These are phyloP conservation scores for Kodamaea nitidulidarum DNA, from an alignment of 805 yeast species.

Conservation along the genomic window DNA sequence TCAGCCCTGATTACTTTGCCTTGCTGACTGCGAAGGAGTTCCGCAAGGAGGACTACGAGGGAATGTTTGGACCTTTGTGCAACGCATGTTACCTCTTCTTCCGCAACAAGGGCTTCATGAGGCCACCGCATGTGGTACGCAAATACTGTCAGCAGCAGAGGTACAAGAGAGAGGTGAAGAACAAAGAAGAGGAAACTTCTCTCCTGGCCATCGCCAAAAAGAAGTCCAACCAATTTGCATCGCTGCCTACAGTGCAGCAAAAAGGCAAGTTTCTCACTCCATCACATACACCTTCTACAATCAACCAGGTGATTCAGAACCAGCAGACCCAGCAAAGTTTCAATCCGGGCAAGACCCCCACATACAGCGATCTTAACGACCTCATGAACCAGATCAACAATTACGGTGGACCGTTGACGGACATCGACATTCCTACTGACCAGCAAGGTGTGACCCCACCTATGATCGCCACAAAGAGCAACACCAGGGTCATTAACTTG, in stretches of 20 bases:
- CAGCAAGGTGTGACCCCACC: constrained; percentile 39
- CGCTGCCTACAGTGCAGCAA: constrained; percentile 23
- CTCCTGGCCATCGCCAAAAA: constrained; percentile 16
- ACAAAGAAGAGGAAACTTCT: constrained; percentile 21
- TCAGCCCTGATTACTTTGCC: constrained; percentile 34
- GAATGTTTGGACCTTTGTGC: constrained; percentile 46
- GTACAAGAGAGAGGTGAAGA: constrained; percentile 34
- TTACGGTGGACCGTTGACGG: constrained; percentile 45
- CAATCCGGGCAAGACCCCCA: constrained; percentile 17
- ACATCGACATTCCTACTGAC: constrained; percentile 40
- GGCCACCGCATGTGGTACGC: constrained; percentile 44
- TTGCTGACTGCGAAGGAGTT: constrained; percentile 36
- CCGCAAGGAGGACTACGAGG: constrained; percentile 39
- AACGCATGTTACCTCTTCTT: constrained; percentile 44
- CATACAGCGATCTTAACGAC: constrained; percentile 36
- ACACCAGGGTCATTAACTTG: constrained; percentile 51
- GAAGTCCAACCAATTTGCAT: constrained; percentile 18
- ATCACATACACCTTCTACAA: constrained; percentile 35
- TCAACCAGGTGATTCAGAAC: constrained; percentile 35
- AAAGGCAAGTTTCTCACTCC: constrained; percentile 36
- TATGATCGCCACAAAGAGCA: constrained; percentile 52
- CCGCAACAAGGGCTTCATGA: constrained; percentile 70
- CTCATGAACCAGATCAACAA: constrained; percentile 37
- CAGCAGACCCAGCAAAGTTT: constrained; percentile 9
- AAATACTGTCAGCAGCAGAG: constrained; percentile 43